Base-by-base conservation (phyloP, 2,329 filamentous ascomycete species). In the Colletotrichum sp. region DNA sequence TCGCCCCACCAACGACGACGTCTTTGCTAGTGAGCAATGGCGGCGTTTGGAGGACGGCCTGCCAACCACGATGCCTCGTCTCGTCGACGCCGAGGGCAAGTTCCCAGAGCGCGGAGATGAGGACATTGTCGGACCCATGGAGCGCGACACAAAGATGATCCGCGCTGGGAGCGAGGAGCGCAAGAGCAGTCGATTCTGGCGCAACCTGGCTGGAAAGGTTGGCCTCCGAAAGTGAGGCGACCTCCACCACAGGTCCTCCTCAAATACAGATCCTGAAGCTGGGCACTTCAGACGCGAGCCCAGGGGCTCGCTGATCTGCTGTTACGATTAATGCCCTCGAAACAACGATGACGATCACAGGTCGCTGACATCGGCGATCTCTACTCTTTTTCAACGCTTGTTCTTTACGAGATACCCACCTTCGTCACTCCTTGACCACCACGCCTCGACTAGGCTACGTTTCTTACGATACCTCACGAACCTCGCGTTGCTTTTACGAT, bases 91-190 rank as follows among this genome's bases (percentile, higher is more conserved):
- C 81, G 90, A 94, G 77, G 94, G 94, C 81, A 98, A 98, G 84
- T 98, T 98, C 80, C 96, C 96, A 28, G 92, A 93, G 79, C 91
- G 96, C 36, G 96, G 96, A 68, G 96, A 98, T 80, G 94, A 96
- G 80, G 96, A 98, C 83, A 97, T 98, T 82, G 95, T 98, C 60
- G 96, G 96, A 2, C 96, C 96, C 8, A 98, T 98, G 96, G 91
- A 92, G 79, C 90, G 90, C 15, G 89, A 91, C 78, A 86, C 87
- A 52, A 85, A 87, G 77, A 91, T 91, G 89, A 83, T 84, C 34
- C 85, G 88, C 62, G 83, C 85, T 16, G 82, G 82, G 62, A 86
- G 84, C 72, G 87, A 89, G 60, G 86, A 87, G 77, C 85, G 85
- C 77, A 87, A 85, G 77, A 80, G 84, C 22, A 81, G 84, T 52